Base-by-base conservation (phyloP, 352 stramenopile genomes). In the Phytophthora litchii region DNA sequence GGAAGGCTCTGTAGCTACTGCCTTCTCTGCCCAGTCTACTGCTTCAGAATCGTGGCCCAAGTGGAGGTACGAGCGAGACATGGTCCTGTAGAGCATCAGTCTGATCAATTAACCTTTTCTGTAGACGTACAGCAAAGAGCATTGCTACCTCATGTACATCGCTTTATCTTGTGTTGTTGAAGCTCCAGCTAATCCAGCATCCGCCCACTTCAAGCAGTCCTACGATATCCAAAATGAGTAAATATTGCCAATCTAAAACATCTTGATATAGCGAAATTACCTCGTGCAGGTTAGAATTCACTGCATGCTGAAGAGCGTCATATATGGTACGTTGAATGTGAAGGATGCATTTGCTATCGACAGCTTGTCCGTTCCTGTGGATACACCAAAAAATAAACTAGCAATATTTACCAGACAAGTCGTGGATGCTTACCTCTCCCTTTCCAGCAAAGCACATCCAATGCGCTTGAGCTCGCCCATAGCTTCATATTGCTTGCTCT, bases 121-220 rank as follows among this genome's bases (percentile, higher is more conserved):
- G 2, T 16, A 41, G 49, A 31, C n/a, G 3, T 10, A 44, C 12
- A 14, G 10, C 17, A 29, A 40, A 31, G 38, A 20, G 2, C 9
- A 21, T 49, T 16, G 8, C 37, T 72, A 91, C 83, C 83, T 76
- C 66, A 82, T 78, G 58, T 86, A 91, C 11, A 69, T 76, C 11
- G 71, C 62, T 44, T 80, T 70, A 17, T 80, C 52, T 21, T 77
- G 45, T 48, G 43, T 29, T 31, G 40, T 51, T 45, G 66, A 62
- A 11, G 67, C 42, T 3, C 63, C 19, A 16, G 45, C 43, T 13
- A 69, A 56, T 7, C 74, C 78, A 14, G 70, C 41, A 25, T 75
- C 54, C 13, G 74, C 66, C 74, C 78, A 88, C 41, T 77, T 64
- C 29, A 86, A 71, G 21, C 76, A 83, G 14, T 78, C 70, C 78